phyloP scores from a whole-genome alignment of 2,329 filamentous ascomycete species.

The Pleurostoma richardsiae region DNA sequence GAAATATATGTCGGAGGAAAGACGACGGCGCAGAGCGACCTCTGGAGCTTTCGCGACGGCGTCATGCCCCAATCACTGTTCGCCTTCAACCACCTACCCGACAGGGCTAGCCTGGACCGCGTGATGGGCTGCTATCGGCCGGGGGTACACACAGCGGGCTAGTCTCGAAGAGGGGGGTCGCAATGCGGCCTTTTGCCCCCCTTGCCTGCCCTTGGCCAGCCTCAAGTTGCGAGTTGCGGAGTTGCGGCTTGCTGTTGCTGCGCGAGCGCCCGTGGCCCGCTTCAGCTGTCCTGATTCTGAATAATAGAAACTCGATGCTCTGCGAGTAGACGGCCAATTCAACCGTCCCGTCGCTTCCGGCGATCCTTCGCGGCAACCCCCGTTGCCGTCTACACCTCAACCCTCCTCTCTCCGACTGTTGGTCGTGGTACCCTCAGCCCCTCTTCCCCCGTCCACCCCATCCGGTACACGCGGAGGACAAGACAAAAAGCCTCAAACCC shows the following conservation, averaged over 20 bases:
- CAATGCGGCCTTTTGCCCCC: neutral
- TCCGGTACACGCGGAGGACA: neutral
- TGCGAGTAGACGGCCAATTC: neutral
- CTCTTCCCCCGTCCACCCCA: neutral
- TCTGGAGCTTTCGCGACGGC: neutral
- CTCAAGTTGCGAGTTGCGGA: no score
- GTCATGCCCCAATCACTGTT: conserved; percentile 1
- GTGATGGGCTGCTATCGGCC: conserved; percentile 2
- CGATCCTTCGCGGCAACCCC: no score
- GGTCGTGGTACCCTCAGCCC: neutral
- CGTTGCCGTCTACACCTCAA: no score
- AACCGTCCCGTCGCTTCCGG: neutral
- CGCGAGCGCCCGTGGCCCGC: no score
- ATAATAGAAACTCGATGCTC: no score
- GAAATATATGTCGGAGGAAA: no score
- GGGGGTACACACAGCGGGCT: neutral
- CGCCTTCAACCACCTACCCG: conserved; percentile 21
- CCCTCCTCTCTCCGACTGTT: no score
- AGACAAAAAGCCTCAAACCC: neutral
- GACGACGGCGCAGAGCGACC: no score
- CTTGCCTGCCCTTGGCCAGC: no score
- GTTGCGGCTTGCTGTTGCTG: no score
- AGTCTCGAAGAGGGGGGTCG: neutral
- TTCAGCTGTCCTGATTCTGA: no score
- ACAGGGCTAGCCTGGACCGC: conserved; percentile 19